Conservation (phyloP, 805 yeast genomes). For the Saccharomyces mikatae region DNA sequence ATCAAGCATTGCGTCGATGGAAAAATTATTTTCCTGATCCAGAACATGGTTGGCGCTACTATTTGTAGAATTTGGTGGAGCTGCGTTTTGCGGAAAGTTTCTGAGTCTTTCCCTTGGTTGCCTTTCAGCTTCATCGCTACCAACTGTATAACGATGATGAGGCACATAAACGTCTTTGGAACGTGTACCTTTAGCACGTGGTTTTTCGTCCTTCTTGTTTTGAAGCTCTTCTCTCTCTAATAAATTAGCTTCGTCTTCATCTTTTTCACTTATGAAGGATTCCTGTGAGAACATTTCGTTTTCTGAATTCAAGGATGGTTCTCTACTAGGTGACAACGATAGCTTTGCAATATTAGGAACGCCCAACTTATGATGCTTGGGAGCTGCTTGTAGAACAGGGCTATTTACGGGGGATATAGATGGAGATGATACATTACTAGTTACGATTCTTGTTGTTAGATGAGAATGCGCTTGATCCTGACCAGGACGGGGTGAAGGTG, state of each 20-base stretch:
- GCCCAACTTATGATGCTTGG: slow-evolving; percentile 7
- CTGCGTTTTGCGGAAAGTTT: neutral
- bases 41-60: neutral
- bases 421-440: slow-evolving; percentile 3
- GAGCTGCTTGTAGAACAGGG: slow-evolving; percentile 9
- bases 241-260: slow-evolving; percentile 4
- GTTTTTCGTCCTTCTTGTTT: neutral
- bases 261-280: slow-evolving; percentile 19
- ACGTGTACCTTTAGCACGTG: neutral
- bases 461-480: neutral
- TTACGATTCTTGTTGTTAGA: neutral
- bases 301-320: slow-evolving; percentile 8
- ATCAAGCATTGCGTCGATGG: neutral
- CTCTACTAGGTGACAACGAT: slow-evolving; percentile 12
- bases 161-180: neutral
- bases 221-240: neutral
- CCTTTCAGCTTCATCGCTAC: neutral
- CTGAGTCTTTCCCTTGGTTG: neutral
- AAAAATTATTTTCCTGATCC: neutral
- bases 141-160: neutral
- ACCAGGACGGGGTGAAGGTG: neutral
- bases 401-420: slow-evolving; percentile 8
- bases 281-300: slow-evolving; percentile 14
- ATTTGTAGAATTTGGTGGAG: neutral
- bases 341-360: slow-evolving; percentile 16